These are phyloP conservation scores for Cercospora sp. DNA, from an alignment of 2,329 filamentous ascomycete species.

Conservation along the genomic window DNA sequence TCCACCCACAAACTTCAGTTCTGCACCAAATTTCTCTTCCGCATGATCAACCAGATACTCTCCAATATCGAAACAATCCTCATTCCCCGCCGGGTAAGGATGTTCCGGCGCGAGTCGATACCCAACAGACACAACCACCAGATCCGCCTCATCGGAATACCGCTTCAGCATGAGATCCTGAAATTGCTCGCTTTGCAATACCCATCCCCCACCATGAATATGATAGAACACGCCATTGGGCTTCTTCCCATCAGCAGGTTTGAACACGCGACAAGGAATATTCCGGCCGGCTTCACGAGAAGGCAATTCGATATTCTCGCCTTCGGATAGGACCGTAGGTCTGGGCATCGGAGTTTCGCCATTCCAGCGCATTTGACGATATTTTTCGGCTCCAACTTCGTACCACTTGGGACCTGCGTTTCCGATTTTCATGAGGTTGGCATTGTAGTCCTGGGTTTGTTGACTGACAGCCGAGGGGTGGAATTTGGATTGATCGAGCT, in stretches of 20 bases:
- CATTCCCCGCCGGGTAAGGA: constrained; percentile 55
- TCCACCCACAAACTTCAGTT: constrained; percentile 42
- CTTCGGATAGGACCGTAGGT: constrained; percentile 50
- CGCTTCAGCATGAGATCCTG: constrained; percentile 53
- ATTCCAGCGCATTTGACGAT: constrained; percentile 55
- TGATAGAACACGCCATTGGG: constrained; percentile 50
- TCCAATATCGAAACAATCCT: constrained; percentile 61
- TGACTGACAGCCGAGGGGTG: constrained; percentile 43
- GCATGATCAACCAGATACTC: constrained; percentile 56
- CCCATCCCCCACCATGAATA: constrained; percentile 56
- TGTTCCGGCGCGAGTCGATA: constrained; percentile 63
- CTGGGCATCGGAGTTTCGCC: constrained; percentile 51
- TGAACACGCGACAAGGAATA: constrained; percentile 57
- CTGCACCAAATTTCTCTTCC: constrained; percentile 44
- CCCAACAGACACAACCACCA: constrained; percentile 57
- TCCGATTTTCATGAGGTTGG: constrained; percentile 47
- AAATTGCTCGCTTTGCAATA: constrained; percentile 45
- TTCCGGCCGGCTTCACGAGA: constrained; percentile 54
- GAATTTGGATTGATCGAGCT: constrained; percentile 46
- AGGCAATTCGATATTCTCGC: constrained; percentile 51
- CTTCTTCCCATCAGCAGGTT: constrained; percentile 47
- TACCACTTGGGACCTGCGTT: constrained; percentile 53
- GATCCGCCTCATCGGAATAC: constrained; percentile 52
- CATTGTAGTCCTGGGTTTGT: constrained; percentile 49
- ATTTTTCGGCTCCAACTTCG: constrained; percentile 57